Base-by-base conservation (phyloP, 176 grass and related monocot species). In the Canna indica region DNA sequence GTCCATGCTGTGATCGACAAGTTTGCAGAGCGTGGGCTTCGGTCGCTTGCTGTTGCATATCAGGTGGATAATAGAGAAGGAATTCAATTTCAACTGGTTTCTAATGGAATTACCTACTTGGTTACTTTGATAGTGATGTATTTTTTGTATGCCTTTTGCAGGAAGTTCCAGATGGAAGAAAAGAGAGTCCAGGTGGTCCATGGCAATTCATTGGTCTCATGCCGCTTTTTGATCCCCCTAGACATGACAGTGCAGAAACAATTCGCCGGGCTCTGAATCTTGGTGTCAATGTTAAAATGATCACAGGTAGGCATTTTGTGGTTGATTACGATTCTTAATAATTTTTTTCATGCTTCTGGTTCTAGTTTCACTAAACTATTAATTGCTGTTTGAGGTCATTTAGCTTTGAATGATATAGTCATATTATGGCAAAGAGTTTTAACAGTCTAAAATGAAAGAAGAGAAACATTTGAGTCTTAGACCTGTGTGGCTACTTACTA, bases 271-370 rank as follows among this genome's bases (percentile, higher is more conserved):
- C 91, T 62, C 77, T 95, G 27, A 69, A 90, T 53, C 87, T 95
- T 78, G 91, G 91, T 76, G 91, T 95, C 33, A 95, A 85, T 73
- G 91, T 95, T 29, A 95, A 95, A 83, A 95, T 95, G 91, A 90
- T 95, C 64, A 90, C 91, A 79, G 91, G 91, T 80, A 35, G 61
- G n/a, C 10, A 16, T 28, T 39, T 18, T 59, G 7, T 20, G 7
- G 2, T 66, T 12, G 35, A 38, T 11, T 44, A 44, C 5, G 9
- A n/a, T 54, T 54, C 17, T 54, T 54, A 54, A 52, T 52, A 20
- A 54, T 11, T 5, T 25, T 38, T 7, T 38, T 66, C 27, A 9
- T 62, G 29, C 2, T 65, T 65, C 20, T 24, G 20, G 18, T 18
- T 66, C 32, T 24, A 22, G 22, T 16, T 25, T 38, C 35, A 17